phyloP scores from a whole-genome alignment of 495 filamentous ascomycete species.

The Stereocaulon alpinum region DNA sequence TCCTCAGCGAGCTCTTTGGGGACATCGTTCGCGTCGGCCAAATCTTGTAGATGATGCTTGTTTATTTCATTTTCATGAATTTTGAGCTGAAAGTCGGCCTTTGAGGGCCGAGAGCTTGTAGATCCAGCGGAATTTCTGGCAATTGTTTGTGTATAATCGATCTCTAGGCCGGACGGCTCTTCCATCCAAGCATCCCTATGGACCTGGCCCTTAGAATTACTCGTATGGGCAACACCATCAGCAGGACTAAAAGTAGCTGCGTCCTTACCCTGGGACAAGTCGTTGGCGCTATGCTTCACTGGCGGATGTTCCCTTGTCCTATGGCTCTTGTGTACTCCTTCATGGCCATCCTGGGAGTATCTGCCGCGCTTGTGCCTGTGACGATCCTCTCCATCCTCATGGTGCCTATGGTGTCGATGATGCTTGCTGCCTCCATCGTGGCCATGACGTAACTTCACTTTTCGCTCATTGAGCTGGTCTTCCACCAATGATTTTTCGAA shows the following conservation, averaged over 20 bases:
- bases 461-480: conserved; percentile 35
- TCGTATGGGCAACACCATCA: conserved; percentile 19
- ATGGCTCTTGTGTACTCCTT: conserved; percentile 28
- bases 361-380: conserved; percentile 48
- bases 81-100: conserved; percentile 60
- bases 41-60: conserved; percentile 49
- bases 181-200: conserved; percentile 93
- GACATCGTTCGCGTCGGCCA: conserved; percentile 45
- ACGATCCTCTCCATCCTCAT: conserved; percentile 35
- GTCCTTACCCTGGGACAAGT: conserved; percentile 18
- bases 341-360: conserved; percentile 36
- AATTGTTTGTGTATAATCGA: conserved; percentile 74
- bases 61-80: conserved; percentile 80
- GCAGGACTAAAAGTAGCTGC: conserved; percentile 17
- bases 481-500: conserved; percentile 43
- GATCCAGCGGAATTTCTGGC: conserved; percentile 40
- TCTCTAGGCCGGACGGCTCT: conserved; percentile 64
- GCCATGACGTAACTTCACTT: conserved; percentile 17
- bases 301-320: background rate
- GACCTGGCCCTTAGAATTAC: conserved; percentile 25
- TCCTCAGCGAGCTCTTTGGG: conserved; percentile 40
- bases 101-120: conserved; percentile 36
- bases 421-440: conserved; percentile 31
- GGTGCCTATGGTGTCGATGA: conserved; percentile 34
- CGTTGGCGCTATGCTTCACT: background rate